These are phyloP conservation scores for Sutorius eximius DNA, from an alignment of 1,284 basidiomycete species.

Conservation along the genomic window DNA sequence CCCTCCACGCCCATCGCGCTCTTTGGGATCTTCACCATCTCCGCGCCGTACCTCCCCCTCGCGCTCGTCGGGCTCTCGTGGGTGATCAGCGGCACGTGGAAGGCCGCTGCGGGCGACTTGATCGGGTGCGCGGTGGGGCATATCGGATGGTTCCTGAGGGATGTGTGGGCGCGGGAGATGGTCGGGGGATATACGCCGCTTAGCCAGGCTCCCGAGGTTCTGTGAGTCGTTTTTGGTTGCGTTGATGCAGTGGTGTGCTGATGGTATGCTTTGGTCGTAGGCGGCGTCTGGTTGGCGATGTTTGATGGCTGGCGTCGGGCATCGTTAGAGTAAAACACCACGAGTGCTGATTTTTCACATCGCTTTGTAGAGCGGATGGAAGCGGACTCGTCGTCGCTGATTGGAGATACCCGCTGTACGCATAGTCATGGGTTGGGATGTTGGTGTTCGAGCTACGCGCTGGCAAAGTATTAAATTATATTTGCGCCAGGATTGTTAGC, in stretches of 20 bases:
- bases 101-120: slow-evolving; percentile 82
- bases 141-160: slow-evolving; percentile 89
- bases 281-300: slow-evolving; percentile 66
- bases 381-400: neutral
- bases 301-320: slow-evolving; percentile 25
- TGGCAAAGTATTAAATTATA: too few relatives aligned
- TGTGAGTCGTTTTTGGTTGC: slow-evolving; percentile 60
- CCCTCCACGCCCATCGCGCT: slow-evolving; percentile 93
- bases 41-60: slow-evolving; percentile 92
- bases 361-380: neutral
- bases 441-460: neutral
- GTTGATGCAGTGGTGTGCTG: neutral
- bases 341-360: neutral
- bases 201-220: slow-evolving; percentile 71
- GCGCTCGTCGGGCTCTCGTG: slow-evolving; percentile 89
- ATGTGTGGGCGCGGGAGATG: slow-evolving; percentile 95
- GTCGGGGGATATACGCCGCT: slow-evolving; percentile 72
- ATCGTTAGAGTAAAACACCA: slow-evolving; percentile 3
- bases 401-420: too few relatives aligned
- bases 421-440: neutral
- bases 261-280: slow-evolving; percentile 35
- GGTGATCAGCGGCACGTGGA: slow-evolving; percentile 86
- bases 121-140: slow-evolving; percentile 90
- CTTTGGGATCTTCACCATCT: slow-evolving; percentile 92
- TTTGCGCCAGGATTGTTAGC: too few relatives aligned